A percentile compares a stretch with the other conserved stretches of the same genome.
phyloP scores from a whole-genome alignment of 2,329 filamentous ascomycete genomes.

The Xylaria multiplex region DNA sequence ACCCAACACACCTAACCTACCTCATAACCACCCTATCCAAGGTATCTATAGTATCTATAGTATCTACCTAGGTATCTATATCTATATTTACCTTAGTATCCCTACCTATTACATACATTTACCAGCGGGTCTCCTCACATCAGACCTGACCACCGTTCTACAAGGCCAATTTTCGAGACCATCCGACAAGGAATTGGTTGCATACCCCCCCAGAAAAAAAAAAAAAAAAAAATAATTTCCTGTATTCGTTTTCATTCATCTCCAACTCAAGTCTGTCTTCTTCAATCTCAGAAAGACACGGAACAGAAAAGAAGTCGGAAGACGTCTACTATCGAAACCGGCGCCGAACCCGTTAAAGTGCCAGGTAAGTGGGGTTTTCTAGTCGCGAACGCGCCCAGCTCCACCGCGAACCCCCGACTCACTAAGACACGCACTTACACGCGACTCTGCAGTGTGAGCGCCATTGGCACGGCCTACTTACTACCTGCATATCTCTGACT shows the following conservation, averaged over 20 bases:
- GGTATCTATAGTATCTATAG: no score
- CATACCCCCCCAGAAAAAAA: neutral
- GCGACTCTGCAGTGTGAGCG: slow-evolving; percentile 38
- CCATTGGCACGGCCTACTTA: slow-evolving; percentile 33
- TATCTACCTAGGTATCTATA: no score
- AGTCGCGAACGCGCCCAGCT: slow-evolving; percentile 38
- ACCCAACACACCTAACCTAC: neutral
- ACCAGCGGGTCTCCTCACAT: no score
- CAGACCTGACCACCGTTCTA: neutral
- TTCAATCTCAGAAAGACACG: neutral
- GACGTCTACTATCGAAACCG: slow-evolving; percentile 12
- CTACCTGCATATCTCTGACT: slow-evolving; percentile 7
- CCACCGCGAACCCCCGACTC: slow-evolving; percentile 35
- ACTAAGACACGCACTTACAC: slow-evolving; percentile 38
- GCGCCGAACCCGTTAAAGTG: slow-evolving; percentile 10
- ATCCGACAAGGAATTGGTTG: slow-evolving; percentile 12
- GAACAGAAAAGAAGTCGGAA: neutral
- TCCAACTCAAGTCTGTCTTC: neutral
- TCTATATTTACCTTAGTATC: no score
- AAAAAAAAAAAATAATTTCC: neutral
- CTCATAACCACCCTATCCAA: neutral
- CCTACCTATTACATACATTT: no score
- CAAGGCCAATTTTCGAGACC: slow-evolving; percentile 33
- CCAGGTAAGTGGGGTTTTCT: slow-evolving; percentile 26
- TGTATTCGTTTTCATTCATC: neutral